A percentile compares a stretch with the other conserved stretches of the same genome.
Evolutionary conservation across 257 asterid species (phyloP).

Genomic region (Forsythia viridissima): DNA sequence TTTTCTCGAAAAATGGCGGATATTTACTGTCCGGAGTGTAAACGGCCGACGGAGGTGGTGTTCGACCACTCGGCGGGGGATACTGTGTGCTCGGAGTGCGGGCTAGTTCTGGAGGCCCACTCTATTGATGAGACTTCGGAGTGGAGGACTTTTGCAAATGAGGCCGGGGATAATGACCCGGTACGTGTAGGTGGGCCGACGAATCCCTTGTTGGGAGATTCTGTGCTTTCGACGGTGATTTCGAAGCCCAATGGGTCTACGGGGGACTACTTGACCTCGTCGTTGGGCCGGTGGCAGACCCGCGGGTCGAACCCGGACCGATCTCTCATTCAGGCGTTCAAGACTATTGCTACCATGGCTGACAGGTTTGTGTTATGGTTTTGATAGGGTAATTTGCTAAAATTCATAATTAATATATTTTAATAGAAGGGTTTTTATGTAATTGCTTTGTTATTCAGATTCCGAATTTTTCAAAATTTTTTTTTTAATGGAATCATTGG

Average conservation of each 20-base stretch:
- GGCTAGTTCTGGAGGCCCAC: constrained; percentile 58
- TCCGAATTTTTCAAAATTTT: neutral
- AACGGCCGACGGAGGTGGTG: constrained; percentile 55
- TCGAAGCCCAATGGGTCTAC: constrained; percentile 52
- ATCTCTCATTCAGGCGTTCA: constrained; percentile 52
- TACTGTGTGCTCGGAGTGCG: constrained; percentile 64
- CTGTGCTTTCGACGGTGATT: constrained; percentile 55
- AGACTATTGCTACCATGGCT: constrained; percentile 53
- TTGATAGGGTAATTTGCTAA: neutral
- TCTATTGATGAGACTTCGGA: constrained; percentile 61
- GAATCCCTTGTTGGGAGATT: constrained; percentile 51
- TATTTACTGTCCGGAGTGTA: constrained; percentile 54
- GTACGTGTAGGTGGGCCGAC: constrained; percentile 56
- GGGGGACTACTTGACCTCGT: constrained; percentile 42
- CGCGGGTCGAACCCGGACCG: constrained; percentile 52
- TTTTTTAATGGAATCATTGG: neutral
- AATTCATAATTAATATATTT: neutral
- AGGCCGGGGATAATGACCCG: constrained; percentile 57
- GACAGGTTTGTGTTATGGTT: constrained; percentile 37
- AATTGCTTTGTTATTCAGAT: neutral
- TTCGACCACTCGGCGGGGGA: constrained; percentile 66
- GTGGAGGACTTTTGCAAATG: constrained; percentile 62
- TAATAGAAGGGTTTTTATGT: neutral
- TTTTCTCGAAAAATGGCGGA: constrained; percentile 30
- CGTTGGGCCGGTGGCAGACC: constrained; percentile 56